Base-by-base conservation (phyloP, 1,139 yeast genomes). In the Lodderomyces orthopsilosis region DNA sequence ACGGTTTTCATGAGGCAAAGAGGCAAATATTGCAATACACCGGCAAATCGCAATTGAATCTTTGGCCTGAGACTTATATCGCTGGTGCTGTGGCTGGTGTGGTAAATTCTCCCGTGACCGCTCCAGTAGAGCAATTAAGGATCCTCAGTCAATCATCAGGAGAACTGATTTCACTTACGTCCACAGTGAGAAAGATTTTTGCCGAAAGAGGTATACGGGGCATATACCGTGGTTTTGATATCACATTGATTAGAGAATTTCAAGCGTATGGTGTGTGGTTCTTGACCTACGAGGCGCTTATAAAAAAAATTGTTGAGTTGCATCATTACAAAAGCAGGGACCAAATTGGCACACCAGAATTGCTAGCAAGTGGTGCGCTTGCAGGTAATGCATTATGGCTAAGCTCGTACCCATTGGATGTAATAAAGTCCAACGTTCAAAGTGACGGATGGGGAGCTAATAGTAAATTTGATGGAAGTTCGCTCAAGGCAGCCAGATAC, bases 251-350 rank as follows among this genome's bases (percentile, higher is more conserved):
- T 3, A 70, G 94, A 51, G 95, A 86, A 56, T 70, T 81, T 8
- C 94, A 86, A 57, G 91, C 93, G 0, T 85, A 85, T 54, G 95
- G 95, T 13, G 81, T 84, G 13, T 86, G 94, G 94, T 86, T 86
- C 53, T 63, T 83, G 47, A 72, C 90, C 0, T 86, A 83, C 58
- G 95, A 86, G 57, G 71, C 68, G 35, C 62, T 85, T 43, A 79
- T 85, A 55, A 68, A 66, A 40, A 59, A 62, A 42, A 66, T 79
- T 15, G 61, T 68, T 28, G 55, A 58, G 26, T 52, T 53, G 10
- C 59, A 63, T 37, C 61, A 60, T 35, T 70, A 70, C 48, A 56
- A 56, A 27, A 63, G 69, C 13, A 65, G 91, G 46, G 66, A 72
- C 38, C 76, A 81, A 15, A 71, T 85, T 24, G 71, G 80, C 2